Base-by-base conservation (phyloP, 202 grass and related monocot species). In the Panicum hallii region DNA sequence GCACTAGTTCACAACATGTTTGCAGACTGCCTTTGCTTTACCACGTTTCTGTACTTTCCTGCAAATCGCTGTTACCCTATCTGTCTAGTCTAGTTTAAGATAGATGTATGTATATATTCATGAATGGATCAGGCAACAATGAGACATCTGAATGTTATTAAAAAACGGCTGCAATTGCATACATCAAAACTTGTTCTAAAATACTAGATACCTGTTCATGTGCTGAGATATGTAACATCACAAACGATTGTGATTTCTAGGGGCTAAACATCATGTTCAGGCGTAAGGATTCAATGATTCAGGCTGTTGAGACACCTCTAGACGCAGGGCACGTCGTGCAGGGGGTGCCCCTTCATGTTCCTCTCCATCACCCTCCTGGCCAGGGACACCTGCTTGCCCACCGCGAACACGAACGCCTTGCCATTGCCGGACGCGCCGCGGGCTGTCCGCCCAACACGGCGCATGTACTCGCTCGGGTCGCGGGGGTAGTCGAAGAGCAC, bases 401-500 rank as follows among this genome's bases (percentile, higher is more conserved):
- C 93, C 0, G 86, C 95, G 4, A 98, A 98, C 57, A 98, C 81
- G 1, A 89, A 98, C 0, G 96, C 93, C 93, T 89, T 95, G 57
- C 96, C 96, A 0, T 70, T 88, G 64, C 93, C 93, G 0, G 91
- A 92, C 0, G 93, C 95, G 23, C 93, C 95, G 0, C 93, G 93
- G 23, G 91, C 93, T 6, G 93, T 98, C 85, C 95, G 82, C 3
- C 95, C 95, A 0, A 98, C 95, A 0, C 95, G 83, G 0, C 95
- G 91, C 5, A 98, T 86, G 0, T 98, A 98, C 83, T 98, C 95
- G 0, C 95, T 98, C 0, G 95, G 95, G 68, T 98, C 95, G 1
- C 93, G 93, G 6, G 95, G 95, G 70, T 93, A 98, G 83, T 98
- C 95, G 6, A 98, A 95, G 0, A 98, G 80, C 75, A 98, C 87